Evolutionary conservation across 2,329 filamentous ascomycete genomes (phyloP).

Genomic region (Immersiporthe knoxdaviesiana): DNA sequence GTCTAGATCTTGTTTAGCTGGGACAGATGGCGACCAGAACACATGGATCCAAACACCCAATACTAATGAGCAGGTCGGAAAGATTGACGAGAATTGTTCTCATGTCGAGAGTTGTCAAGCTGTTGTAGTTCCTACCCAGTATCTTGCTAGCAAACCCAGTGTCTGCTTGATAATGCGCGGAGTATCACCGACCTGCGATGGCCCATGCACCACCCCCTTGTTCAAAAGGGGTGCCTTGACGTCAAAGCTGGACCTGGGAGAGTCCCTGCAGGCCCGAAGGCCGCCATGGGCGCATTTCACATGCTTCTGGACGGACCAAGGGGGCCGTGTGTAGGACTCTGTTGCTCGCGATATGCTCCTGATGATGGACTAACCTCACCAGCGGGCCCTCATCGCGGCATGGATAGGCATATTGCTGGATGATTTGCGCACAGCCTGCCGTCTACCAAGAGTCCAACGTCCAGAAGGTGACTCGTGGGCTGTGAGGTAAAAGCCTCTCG

Average conservation of each 20-base stretch:
- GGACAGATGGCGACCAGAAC: neutral
- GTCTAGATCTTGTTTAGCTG: neutral
- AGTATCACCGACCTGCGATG: neutral
- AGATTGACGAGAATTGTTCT: neutral
- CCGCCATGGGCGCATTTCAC: neutral
- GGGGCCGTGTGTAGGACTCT: neutral
- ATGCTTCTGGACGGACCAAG: neutral
- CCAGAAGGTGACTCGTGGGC: neutral
- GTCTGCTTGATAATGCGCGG: neutral
- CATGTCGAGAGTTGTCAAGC: too few relatives aligned
- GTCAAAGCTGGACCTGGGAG: conserved; percentile 3
- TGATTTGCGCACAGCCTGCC: neutral
- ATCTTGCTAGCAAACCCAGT: too few relatives aligned
- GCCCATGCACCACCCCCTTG: neutral
- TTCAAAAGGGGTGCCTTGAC: conserved; percentile 19
- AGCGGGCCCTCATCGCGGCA: neutral
- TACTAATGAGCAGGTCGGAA: neutral
- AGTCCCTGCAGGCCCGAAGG: conserved; percentile 1
- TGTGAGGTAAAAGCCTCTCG: neutral
- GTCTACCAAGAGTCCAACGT: neutral
- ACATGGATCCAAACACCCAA: neutral
- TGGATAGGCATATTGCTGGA: neutral
- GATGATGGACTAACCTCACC: neutral
- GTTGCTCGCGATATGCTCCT: neutral
- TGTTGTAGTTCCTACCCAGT: neutral